Evolutionary conservation across 257 asterid species (phyloP).

Genomic region (Eucommia ulmoides): DNA sequence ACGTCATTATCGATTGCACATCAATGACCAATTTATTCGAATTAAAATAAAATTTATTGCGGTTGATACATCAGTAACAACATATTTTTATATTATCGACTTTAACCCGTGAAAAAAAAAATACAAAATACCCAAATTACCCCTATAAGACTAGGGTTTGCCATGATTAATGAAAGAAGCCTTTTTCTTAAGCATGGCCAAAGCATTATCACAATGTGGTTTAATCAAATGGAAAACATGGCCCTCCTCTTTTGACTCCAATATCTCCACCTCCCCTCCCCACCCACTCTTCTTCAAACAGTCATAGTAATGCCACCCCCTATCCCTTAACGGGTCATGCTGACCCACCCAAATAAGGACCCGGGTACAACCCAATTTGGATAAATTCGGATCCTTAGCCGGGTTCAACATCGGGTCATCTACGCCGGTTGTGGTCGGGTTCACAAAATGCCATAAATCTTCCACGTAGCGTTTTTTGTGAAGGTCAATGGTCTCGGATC

Average conservation of each 20-base stretch:
- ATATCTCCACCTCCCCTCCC: constrained; percentile 22
- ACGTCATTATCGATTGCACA: too few species aligned
- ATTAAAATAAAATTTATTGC: too few species aligned
- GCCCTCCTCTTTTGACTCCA: constrained; percentile 24
- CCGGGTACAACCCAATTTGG: constrained; percentile 17
- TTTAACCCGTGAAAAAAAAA: neutral
- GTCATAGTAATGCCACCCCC: constrained; percentile 24
- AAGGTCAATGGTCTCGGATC: constrained; percentile 14
- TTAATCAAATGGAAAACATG: constrained; percentile 22
- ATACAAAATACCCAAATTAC: neutral
- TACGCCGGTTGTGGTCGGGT: constrained; percentile 36
- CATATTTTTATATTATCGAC: too few species aligned
- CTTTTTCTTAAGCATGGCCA: constrained; percentile 10
- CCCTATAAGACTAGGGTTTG: neutral
- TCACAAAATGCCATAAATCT: constrained; percentile 25
- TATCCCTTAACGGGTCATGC: constrained; percentile 22
- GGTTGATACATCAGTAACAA: too few species aligned
- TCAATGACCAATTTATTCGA: too few species aligned
- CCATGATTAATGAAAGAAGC: constrained; percentile 21
- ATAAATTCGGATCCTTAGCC: constrained; percentile 21
- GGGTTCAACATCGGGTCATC: constrained; percentile 49
- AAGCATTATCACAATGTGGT: constrained; percentile 14
- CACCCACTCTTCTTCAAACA: constrained; percentile 26
- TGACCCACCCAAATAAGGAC: constrained; percentile 28
- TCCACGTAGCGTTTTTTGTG: constrained; percentile 8